These are phyloP conservation scores for Passalora sequoiae DNA, from an alignment of 2,329 filamentous ascomycete species.

Conservation along the genomic window DNA sequence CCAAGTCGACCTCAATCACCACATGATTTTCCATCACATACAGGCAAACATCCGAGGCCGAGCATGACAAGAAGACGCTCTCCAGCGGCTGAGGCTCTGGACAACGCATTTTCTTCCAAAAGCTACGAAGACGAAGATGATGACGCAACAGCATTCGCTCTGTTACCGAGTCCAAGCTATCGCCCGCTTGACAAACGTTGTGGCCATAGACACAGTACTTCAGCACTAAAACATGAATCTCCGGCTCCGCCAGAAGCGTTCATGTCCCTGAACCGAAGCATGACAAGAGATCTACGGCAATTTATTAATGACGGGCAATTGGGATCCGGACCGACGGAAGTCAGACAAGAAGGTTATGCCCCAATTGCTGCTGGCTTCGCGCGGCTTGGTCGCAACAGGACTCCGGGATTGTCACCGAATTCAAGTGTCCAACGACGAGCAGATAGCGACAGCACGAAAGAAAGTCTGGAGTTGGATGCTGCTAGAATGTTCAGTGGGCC, in stretches of 20 bases:
- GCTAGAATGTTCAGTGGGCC: conserved; percentile 1
- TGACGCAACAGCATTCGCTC: not conserved
- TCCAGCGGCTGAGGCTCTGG: not conserved
- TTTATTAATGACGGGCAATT: not conserved
- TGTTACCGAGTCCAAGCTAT: not conserved
- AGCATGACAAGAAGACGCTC: not conserved
- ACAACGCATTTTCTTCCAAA: not conserved
- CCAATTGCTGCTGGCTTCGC: conserved; percentile 1
- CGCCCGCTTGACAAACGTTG: not conserved
- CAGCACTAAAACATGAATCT: not conserved
- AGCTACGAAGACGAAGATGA: not conserved
- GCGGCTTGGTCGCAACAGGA: not conserved
- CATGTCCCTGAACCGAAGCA: not conserved
- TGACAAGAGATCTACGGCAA: not conserved
- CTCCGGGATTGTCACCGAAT: too few relatives aligned
- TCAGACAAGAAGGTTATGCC: not conserved
- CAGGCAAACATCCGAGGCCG: too few relatives aligned
- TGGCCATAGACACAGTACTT: not conserved
- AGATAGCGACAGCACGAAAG: not conserved
- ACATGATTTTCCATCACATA: not conserved
- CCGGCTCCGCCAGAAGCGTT: not conserved
- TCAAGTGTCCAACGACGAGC: too few relatives aligned
- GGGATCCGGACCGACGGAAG: not conserved
- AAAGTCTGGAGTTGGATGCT: not conserved
- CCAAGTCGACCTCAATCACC: not conserved